Base-by-base conservation (phyloP, 2,329 filamentous ascomycete species). In the Macroventuria anomochaeta region DNA sequence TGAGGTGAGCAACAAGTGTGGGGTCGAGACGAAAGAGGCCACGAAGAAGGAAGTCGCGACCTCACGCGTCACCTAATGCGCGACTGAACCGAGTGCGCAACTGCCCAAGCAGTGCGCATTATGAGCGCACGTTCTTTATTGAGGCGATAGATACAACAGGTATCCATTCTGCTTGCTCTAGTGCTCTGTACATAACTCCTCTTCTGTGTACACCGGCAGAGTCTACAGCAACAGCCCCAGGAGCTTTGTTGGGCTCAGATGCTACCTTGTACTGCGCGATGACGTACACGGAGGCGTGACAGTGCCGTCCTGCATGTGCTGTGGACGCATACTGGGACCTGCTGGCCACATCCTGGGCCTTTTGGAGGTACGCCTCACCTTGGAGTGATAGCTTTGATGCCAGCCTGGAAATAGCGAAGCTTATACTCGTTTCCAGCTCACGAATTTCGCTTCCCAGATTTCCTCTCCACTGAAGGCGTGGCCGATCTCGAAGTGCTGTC, bases 381-480 rank as follows among this genome's bases (percentile, higher is more conserved):
- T 3, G 5, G n/a, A 32, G 20, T 15, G 17, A 17, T 7, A 3
- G 12, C 8, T 5, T n/a, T 8, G 15, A 10, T 21, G 15, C 23
- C 7, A 21, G 15, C 7, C 8, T 7, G 12, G 10, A 3, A 5
- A 3, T 28, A n/a, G n/a, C n/a, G n/a, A n/a, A n/a, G n/a, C n/a
- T n/a, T n/a, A n/a, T n/a, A n/a, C n/a, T n/a, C n/a, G n/a, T n/a
- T n/a, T 10, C 4, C 12, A 29, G 8, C 28, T 68, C 59, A 72
- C 21, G 40, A 49, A n/a, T 68, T 64, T 26, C 69, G 46, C 52
- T 71, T 71, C 5, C 51, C 39, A 15, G 58, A 63, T 10, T 63
- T 58, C 28, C 55, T 53, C 41, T 68, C 68, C 11, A 53, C 34
- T 2, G 62, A 66, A 5, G 69, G 70, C 3, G 63, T 70, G 2